These are phyloP conservation scores for Punica granatum DNA, from an alignment of 345 rosid species.

Conservation along the genomic window DNA sequence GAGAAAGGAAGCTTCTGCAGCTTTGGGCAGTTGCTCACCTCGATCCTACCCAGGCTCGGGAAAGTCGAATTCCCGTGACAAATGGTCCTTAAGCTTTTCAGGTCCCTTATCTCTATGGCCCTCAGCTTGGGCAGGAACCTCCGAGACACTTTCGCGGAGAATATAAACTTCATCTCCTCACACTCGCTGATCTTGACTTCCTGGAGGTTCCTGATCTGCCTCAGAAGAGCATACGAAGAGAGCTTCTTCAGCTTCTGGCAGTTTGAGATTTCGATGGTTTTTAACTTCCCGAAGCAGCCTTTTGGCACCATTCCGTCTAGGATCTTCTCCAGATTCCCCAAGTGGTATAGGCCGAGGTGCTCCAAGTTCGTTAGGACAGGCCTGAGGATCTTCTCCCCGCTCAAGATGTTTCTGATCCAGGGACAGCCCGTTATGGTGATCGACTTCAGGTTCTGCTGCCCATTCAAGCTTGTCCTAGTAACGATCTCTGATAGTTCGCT, in stretches of 20 bases:
- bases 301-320: slow-evolving; percentile 18
- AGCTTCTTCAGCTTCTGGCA: slow-evolving; percentile 22
- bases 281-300: slow-evolving; percentile 21
- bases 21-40: slow-evolving; percentile 23
- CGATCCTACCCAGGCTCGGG: slow-evolving; percentile 19
- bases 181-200: slow-evolving; percentile 20
- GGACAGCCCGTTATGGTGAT: slow-evolving; percentile 19
- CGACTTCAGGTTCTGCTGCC: slow-evolving; percentile 17
- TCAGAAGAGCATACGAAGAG: slow-evolving; percentile 20
- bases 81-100: slow-evolving; percentile 15
- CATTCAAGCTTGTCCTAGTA: slow-evolving; percentile 8
- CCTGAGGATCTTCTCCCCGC: slow-evolving; percentile 18
- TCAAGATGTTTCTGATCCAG: slow-evolving; percentile 20
- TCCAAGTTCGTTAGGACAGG: slow-evolving; percentile 23
- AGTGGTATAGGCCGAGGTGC: slow-evolving; percentile 15
- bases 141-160: slow-evolving; percentile 8
- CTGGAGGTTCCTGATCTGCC: slow-evolving; percentile 21
- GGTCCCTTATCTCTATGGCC: slow-evolving; percentile 21
- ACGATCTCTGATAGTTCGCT: slow-evolving; percentile 18
- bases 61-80: slow-evolving; percentile 14
- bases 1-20: slow-evolving; percentile 21
- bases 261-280: slow-evolving; percentile 15
- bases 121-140: slow-evolving; percentile 16
- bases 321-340: slow-evolving; percentile 14
- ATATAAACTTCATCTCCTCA: slow-evolving; percentile 14